Evolutionary conservation across 2,329 filamentous ascomycete genomes (phyloP), one percentile per base, ranked within the genome.

Genomic region (Xenoacremonium recifei): DNA sequence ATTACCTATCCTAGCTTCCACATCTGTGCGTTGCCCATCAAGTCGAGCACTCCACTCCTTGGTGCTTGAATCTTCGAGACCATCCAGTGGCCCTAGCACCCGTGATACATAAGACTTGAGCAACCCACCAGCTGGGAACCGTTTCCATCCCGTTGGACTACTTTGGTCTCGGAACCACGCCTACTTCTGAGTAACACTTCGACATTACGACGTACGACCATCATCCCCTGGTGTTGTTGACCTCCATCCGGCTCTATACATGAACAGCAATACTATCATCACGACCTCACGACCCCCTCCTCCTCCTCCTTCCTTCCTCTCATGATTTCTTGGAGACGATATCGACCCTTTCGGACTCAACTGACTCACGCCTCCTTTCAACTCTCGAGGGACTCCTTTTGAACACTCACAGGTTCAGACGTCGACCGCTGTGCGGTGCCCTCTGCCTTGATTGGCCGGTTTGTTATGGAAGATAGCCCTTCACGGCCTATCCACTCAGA

Each of bases 391-490:
- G n/a, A 27, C 29, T 15, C 7, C 6, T 31, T 11, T 31, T 31
- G n/a, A 31, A 11, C 7, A 9, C 29, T 17, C 7, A 46, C 43
- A 50, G n/a, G n/a, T n/a, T n/a, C n/a, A 37, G 35, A 35, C 37
- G 37, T 41, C 33, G 41, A 42, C 53, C 48, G 53, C 48, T 49
- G 45, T 29, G 49, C 49, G 50, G 52, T 51, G 30, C 7, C 30
- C 15, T 16, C 15, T 16, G 23, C 43, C 45, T 41, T 47, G 45
- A 39, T 35, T 39, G 45, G 47, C 44, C 40, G 44, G 49, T 43
- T 50, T 56, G 62, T 60, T 47, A 73, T 71, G 69, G 69, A 69
- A 68, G 59, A 64, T 63, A 69, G 65, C 58, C 61, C 60, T 48
- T 51, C 55, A 43, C 55, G 60, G 57, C 56, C 56, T 51, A 50